phyloP scores from a whole-genome alignment of 345 rosid genomes.

The Diplotaxis tenuifolia region DNA sequence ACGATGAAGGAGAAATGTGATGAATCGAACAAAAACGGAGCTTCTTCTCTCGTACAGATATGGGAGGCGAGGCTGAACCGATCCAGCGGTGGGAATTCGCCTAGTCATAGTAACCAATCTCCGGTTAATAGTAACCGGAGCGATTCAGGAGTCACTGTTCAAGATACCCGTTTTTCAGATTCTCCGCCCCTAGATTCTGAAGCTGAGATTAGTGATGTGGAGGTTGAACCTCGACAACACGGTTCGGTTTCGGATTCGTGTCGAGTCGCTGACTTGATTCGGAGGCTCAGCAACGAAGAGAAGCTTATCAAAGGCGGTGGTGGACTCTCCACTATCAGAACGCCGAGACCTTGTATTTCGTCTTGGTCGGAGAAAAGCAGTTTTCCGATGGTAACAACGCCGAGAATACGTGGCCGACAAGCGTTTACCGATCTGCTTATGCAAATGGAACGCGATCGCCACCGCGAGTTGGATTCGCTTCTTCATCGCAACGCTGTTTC shows the following conservation, averaged over 20 bases:
- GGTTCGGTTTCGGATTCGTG: conserved; percentile 30
- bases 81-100: conserved; percentile 37
- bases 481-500: conserved; percentile 64
- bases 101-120: neutral
- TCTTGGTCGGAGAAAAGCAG: conserved; percentile 23
- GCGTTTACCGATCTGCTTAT: conserved; percentile 69
- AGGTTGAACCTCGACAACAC: conserved; percentile 29
- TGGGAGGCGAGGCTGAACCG: conserved; percentile 78
- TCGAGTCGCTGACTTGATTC: conserved; percentile 61
- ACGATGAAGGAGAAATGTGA: neutral
- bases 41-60: conserved; percentile 88
- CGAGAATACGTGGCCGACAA: conserved; percentile 71
- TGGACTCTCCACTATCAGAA: conserved; percentile 19
- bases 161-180: conserved; percentile 7
- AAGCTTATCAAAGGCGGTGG: conserved; percentile 20
- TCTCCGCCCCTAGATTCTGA: neutral
- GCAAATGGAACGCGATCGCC: conserved; percentile 61
- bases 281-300: conserved; percentile 41
- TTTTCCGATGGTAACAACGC: conserved; percentile 42
- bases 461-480: conserved; percentile 52
- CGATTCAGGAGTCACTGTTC: conserved; percentile 19
- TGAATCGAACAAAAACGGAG: conserved; percentile 39
- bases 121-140: conserved; percentile 5
- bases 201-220: conserved; percentile 16
- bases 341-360: conserved; percentile 16